These are phyloP conservation scores for Kwoniella dejecticola DNA, from an alignment of 768 basidiomycete species.

Conservation along the genomic window DNA sequence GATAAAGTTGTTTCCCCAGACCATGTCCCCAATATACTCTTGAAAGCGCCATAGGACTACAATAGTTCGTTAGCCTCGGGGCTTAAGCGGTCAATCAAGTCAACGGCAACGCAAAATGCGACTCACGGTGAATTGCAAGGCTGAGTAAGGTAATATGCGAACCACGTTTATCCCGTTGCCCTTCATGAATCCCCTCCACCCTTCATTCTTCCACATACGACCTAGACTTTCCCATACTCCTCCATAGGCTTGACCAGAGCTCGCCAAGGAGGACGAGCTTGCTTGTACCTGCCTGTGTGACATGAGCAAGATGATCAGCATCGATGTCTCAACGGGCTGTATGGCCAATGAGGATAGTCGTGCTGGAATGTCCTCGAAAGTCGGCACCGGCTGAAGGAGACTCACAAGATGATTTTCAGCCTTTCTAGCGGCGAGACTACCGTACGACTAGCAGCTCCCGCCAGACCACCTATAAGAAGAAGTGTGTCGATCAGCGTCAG, in stretches of 20 bases:
- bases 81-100: constrained; percentile 2
- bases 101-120: neutral
- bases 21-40: constrained; percentile 68
- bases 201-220: constrained; percentile 93
- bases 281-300: constrained; percentile 82
- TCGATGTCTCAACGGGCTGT: no score
- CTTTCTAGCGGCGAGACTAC: constrained; percentile 90
- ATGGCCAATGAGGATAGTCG: no score
- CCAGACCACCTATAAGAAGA: constrained; percentile 51
- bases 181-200: constrained; percentile 87
- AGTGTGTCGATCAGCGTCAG: neutral
- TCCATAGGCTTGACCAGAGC: constrained; percentile 41
- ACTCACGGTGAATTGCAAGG: constrained; percentile 58
- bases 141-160: constrained; percentile 78
- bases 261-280: constrained; percentile 40
- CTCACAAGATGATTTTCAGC: constrained; percentile 94
- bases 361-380: no score
- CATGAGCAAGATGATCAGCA: no score
- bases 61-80: no score
- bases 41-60: constrained; percentile 78
- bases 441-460: constrained; percentile 71
- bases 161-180: constrained; percentile 72
- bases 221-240: constrained; percentile 53
- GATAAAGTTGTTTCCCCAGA: constrained; percentile 79
- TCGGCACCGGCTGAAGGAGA: constrained; percentile 24